These are phyloP conservation scores for Crepidotus sp. DNA, from an alignment of 1,284 basidiomycete species.

Conservation along the genomic window DNA sequence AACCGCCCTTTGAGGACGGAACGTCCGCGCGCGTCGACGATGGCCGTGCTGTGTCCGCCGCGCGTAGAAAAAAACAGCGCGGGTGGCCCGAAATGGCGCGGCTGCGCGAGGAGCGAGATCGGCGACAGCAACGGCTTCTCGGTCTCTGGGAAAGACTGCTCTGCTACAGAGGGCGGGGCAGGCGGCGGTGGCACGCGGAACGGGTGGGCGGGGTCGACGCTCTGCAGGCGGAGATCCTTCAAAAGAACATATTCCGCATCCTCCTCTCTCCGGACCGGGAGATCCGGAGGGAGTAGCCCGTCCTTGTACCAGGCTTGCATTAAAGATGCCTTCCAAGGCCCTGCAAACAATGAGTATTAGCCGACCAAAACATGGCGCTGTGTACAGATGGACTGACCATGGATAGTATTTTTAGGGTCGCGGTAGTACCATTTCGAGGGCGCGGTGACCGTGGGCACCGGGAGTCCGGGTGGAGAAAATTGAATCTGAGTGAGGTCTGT, in stretches of 20 bases:
- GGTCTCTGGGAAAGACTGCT: constrained; percentile 23
- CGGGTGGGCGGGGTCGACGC: constrained; percentile 67
- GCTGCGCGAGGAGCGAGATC: constrained; percentile 73
- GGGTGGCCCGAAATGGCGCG: constrained; percentile 75
- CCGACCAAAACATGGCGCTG: not conserved
- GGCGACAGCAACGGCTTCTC: constrained; percentile 62
- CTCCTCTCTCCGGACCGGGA: constrained; percentile 69
- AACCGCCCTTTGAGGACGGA: constrained; percentile 74
- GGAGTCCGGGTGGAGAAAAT: constrained; percentile 70
- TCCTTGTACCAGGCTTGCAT: constrained; percentile 85
- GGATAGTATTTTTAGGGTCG: constrained; percentile 68
- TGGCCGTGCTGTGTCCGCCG: constrained; percentile 75
- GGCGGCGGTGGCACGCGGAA: constrained; percentile 47
- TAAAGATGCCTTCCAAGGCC: constrained; percentile 75
- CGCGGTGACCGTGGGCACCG: constrained; percentile 52
- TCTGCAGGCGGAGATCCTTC: constrained; percentile 64
- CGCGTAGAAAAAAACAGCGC: constrained; percentile 81
- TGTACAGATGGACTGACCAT: constrained; percentile 41
- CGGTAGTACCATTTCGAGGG: constrained; percentile 72
- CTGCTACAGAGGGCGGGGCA: constrained; percentile 18
- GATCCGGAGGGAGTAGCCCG: constrained; percentile 66
- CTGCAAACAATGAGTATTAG: constrained; percentile 27
- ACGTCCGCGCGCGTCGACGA: constrained; percentile 74
- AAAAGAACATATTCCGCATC: constrained; percentile 58
- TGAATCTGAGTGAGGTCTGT: constrained; percentile 52